Evolutionary conservation across 305 asterid species (phyloP).

Genomic region (Ajuga reptans): DNA sequence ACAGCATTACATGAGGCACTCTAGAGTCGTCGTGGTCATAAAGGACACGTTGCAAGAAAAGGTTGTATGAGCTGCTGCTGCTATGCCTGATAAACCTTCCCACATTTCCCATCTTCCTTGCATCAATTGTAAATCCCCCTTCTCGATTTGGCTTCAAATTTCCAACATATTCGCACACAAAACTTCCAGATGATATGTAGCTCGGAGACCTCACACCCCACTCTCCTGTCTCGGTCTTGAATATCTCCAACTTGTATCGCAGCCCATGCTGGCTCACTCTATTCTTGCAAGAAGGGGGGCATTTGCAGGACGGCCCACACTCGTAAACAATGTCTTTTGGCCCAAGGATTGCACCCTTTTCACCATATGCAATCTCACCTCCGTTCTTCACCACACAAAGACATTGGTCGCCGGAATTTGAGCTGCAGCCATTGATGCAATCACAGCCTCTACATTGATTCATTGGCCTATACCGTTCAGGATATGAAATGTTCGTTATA

Average conservation of each 20-base stretch:
- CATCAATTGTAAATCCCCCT: slow-evolving; percentile 44
- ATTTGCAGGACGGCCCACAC: slow-evolving; percentile 64
- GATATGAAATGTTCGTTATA: slow-evolving; percentile 33
- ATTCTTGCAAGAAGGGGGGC: slow-evolving; percentile 63
- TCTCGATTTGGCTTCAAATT: slow-evolving; percentile 39
- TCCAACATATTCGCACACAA: slow-evolving; percentile 63
- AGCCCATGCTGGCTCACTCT: slow-evolving; percentile 54
- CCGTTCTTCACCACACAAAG: slow-evolving; percentile 46
- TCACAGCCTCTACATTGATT: slow-evolving; percentile 39
- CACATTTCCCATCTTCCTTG: slow-evolving; percentile 47
- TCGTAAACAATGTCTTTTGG: slow-evolving; percentile 42
- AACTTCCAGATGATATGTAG: slow-evolving; percentile 55
- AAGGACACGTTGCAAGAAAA: slow-evolving; percentile 42
- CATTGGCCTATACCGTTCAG: slow-evolving; percentile 27
- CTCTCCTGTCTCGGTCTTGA: slow-evolving; percentile 43
- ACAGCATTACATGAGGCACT: slow-evolving; percentile 59
- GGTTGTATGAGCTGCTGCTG: slow-evolving; percentile 45
- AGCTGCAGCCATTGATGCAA: slow-evolving; percentile 45
- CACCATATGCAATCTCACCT: slow-evolving; percentile 51
- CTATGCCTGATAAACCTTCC: slow-evolving; percentile 63
- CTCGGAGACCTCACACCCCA: slow-evolving; percentile 68
- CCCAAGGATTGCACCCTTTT: slow-evolving; percentile 44
- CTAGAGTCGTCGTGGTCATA: slow-evolving; percentile 52
- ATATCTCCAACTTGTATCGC: slow-evolving; percentile 44
- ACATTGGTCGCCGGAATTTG: slow-evolving; percentile 33